phyloP scores from a whole-genome alignment of 2,329 filamentous ascomycete genomes.

The Graphiopsis chlorocephala region DNA sequence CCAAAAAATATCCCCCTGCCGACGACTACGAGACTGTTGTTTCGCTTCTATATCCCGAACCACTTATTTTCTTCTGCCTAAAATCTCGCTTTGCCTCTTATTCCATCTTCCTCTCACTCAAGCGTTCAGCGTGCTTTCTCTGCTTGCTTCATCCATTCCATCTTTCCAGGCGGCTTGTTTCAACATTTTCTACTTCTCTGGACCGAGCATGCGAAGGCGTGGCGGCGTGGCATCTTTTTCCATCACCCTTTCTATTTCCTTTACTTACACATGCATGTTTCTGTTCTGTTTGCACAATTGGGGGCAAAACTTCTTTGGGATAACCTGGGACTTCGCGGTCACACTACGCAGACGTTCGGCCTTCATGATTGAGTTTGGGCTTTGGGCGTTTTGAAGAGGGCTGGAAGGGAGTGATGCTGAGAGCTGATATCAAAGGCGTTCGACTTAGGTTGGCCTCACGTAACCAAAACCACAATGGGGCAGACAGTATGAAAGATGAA shows the following conservation, averaged over 20 bases:
- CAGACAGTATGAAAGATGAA: neutral
- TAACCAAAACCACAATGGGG: too few species aligned
- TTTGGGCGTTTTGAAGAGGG: too few species aligned
- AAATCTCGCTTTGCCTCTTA: neutral
- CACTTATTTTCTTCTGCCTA: neutral
- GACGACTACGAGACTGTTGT: slow-evolving; percentile 1
- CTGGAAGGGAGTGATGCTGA: too few species aligned
- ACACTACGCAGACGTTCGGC: neutral
- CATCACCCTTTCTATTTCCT: neutral
- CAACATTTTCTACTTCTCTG: neutral
- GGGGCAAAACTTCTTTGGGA: neutral
- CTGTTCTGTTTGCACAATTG: neutral
- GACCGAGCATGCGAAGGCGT: slow-evolving; percentile 2
- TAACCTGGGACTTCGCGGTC: neutral
- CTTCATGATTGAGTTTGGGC: neutral
- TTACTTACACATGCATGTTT: neutral
- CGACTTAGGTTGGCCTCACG: neutral
- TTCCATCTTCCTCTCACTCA: neutral
- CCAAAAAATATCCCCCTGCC: neutral
- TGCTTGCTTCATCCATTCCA: neutral
- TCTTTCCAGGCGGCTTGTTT: neutral
- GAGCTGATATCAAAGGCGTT: too few species aligned
- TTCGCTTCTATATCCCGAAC: slow-evolving; percentile 4
- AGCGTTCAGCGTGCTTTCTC: slow-evolving; percentile 14
- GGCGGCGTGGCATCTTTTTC: neutral